Evolutionary conservation across 129 eudicot genomes (phyloP).

Genomic region (Pulicaria dysenterica): DNA sequence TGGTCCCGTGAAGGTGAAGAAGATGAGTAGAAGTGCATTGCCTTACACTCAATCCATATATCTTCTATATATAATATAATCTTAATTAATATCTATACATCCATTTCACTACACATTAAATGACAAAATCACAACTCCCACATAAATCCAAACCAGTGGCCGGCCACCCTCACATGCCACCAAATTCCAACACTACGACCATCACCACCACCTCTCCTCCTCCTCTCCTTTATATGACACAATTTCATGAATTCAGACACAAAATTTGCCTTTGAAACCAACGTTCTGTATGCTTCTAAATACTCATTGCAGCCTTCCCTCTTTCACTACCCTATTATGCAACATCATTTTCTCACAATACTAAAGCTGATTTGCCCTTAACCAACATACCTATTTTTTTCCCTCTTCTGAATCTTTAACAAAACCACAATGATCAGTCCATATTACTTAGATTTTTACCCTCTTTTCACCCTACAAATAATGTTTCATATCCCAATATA

Average conservation of each 20-base stretch:
- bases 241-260: slow-evolving; percentile 25
- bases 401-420: slow-evolving; percentile 19
- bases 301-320: slow-evolving; percentile 40
- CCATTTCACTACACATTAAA: slow-evolving; percentile 29
- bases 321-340: slow-evolving; percentile 7
- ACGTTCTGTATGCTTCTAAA: slow-evolving; percentile 40
- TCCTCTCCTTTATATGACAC: slow-evolving; percentile 40
- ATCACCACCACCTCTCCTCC: slow-evolving; percentile 22
- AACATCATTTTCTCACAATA: slow-evolving; percentile 29
- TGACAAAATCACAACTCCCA: slow-evolving; percentile 67
- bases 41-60: slow-evolving; percentile 26
- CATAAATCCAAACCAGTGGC: slow-evolving; percentile 50
- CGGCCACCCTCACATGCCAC: slow-evolving; percentile 79
- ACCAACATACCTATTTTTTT: slow-evolving; percentile 26
- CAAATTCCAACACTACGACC: slow-evolving; percentile 49
- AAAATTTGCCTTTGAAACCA: slow-evolving; percentile 26
- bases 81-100: neutral
- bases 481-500: slow-evolving; percentile 60
- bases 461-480: slow-evolving; percentile 39
- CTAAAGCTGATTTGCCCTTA: slow-evolving; percentile 44
- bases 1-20: slow-evolving; percentile 38
- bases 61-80: neutral
- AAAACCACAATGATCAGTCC: slow-evolving; percentile 48
- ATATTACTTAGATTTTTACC: slow-evolving; percentile 47
- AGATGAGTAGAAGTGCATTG: slow-evolving; percentile 30